phyloP scores from a whole-genome alignment of 2,329 filamentous ascomycete species.

The Neofusicoccum kwambonambiense region DNA sequence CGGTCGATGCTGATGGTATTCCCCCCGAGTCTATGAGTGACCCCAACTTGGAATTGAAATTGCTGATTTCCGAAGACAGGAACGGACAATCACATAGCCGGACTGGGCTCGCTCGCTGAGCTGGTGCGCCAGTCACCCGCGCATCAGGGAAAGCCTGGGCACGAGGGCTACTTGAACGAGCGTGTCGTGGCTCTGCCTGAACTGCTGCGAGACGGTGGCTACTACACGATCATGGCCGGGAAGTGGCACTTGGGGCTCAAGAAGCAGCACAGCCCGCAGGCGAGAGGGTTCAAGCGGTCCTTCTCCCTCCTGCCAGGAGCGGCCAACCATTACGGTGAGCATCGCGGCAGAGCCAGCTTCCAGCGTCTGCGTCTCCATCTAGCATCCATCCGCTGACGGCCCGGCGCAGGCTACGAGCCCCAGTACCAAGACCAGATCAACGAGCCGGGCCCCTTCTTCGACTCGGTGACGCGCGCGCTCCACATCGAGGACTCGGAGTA shows the following conservation, averaged over 20 bases:
- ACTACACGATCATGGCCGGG: conserved; percentile 60
- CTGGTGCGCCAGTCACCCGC: conserved; percentile 49
- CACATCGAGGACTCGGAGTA: conserved; percentile 36
- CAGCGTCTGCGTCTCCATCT: no score
- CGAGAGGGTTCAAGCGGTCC: conserved; percentile 59
- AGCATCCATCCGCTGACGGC: no score
- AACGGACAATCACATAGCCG: conserved; percentile 60
- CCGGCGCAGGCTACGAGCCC: conserved; percentile 45
- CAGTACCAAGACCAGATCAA: conserved; percentile 31
- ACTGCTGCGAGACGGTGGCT: conserved; percentile 57
- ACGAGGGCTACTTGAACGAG: conserved; percentile 64
- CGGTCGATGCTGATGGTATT: conserved; percentile 60
- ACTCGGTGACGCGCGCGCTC: conserved; percentile 40
- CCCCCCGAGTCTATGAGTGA: no score
- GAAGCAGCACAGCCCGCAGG: conserved; percentile 55
- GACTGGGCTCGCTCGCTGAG: conserved; percentile 50
- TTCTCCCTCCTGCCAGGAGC: conserved; percentile 62
- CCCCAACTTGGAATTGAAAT: conserved; percentile 18
- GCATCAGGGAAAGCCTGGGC: conserved; percentile 58
- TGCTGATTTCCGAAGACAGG: conserved; percentile 43
- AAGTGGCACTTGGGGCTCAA: conserved; percentile 59
- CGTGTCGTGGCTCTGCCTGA: conserved; percentile 58
- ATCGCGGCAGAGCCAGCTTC: no score
- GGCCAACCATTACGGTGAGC: conserved; percentile 53
- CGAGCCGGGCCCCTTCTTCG: conserved; percentile 39